Base-by-base conservation (phyloP, 2,329 filamentous ascomycete genomes). In the Amphichorda felina region DNA sequence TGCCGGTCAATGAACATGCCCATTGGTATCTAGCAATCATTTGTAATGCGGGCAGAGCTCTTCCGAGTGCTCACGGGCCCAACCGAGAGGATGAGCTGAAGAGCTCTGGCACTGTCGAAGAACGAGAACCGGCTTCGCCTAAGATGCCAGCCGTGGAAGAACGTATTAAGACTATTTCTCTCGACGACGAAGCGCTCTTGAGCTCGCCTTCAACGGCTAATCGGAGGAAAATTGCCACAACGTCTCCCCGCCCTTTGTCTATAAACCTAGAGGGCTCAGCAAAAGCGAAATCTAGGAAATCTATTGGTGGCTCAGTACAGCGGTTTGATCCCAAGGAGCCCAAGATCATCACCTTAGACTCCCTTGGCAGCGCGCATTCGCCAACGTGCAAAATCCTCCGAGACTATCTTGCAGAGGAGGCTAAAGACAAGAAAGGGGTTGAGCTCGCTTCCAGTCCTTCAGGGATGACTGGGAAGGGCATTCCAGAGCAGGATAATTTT, bases 1-100 rank as follows among this genome's bases (percentile, higher is more conserved):
- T 98, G 6, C 91, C 91, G 0, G 85, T 98, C 53, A 93, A 94
- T 47, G 83, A 95, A 51, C 66, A 75, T 45, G 61, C 67, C 2
- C 91, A 98, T 56, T 98, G 93, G 91, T 96, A 91, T 57, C 64
- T 96, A 44, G 87, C 86, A 11, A 89, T 98, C 38, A 89, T 98
- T 35, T 94, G 86, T 69, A 94, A 98, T 49, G 70, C 89, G 3
- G 72, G 75, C 4, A 77, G 70, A 35, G 65, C 91, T 16, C 50
- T 75, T 7, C 53, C 42, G 16, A 29, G 38, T 16, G 31, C 38
- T n/a, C 21, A 35, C 13, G 8, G 19, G 19, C 17, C 22, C 3
- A 39, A 41, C 6, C 35, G 43, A 17, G 36, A 43, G 17, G 32
- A 36, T 35, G n/a, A 45, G 42, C 3, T 36, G 45, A 15, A 30